phyloP scores from a whole-genome alignment of 371 early-diverging fungal species.

The Cokeromyces recurvatus region DNA sequence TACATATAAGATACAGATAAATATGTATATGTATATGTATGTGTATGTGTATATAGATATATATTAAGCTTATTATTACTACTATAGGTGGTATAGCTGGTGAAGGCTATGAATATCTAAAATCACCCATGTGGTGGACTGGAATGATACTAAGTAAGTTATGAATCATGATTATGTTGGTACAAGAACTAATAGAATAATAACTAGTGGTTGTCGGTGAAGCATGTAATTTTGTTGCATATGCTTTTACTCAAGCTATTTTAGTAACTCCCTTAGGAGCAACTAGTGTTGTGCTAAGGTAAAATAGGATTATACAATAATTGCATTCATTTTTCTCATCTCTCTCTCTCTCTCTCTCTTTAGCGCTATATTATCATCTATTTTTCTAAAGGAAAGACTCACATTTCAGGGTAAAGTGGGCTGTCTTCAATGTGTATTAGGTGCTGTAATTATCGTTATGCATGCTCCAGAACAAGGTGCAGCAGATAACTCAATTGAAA shows the following conservation, averaged over 20 bases:
- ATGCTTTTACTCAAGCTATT: conserved; percentile 92
- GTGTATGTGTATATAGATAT: too few relatives aligned
- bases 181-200: too few relatives aligned
- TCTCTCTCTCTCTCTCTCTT: too few relatives aligned
- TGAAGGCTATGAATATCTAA: conserved; percentile 78
- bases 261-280: conserved; percentile 94
- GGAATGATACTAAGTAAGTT: conserved; percentile 78
- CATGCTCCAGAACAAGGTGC: conserved; percentile 85
- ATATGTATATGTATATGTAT: too few relatives aligned
- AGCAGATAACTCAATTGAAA: conserved; percentile 67
- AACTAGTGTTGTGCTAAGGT: conserved; percentile 60
- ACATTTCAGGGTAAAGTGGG: conserved; percentile 82
- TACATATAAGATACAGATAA: too few relatives aligned
- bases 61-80: too few relatives aligned
- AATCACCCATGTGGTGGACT: conserved; percentile 87
- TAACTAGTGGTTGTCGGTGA: conserved; percentile 75
- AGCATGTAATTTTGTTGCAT: conserved; percentile 89
- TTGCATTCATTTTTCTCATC: too few relatives aligned
- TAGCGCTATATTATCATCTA: conserved; percentile 83
- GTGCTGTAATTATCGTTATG: conserved; percentile 83
- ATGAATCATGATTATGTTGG: background rate
- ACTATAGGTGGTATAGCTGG: conserved; percentile 54
- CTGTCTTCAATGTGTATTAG: conserved; percentile 85
- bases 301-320: background rate
- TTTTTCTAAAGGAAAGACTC: conserved; percentile 84